phyloP scores from a whole-genome alignment of 2,329 filamentous ascomycete species.

The Colletotrichum sp. region DNA sequence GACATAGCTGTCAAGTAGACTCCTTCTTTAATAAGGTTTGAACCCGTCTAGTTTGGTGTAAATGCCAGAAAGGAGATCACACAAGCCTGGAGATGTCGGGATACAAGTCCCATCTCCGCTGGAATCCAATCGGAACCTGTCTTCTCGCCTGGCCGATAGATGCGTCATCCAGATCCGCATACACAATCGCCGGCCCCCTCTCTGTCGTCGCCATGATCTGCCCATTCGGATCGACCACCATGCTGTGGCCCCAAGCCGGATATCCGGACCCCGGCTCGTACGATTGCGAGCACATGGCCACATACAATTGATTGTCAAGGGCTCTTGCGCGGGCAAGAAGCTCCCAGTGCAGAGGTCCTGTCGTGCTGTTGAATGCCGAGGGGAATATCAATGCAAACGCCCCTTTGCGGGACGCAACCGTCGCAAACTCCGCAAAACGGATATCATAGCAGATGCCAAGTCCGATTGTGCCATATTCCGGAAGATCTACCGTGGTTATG shows the following conservation, averaged over 20 bases:
- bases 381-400: conserved; percentile 90
- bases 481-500: conserved; percentile 83
- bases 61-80: not conserved
- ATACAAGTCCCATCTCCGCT: conserved; percentile 94
- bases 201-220: conserved; percentile 77
- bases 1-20: rapidly evolving
- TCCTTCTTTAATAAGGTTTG: not conserved
- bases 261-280: conserved; percentile 79
- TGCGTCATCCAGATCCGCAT: conserved; percentile 71
- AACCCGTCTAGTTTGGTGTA: rapidly evolving
- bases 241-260: conserved; percentile 89
- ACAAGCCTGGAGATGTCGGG: conserved; percentile 74
- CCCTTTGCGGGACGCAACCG: conserved; percentile 83
- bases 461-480: conserved; percentile 85
- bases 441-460: conserved; percentile 98
- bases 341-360: conserved; percentile 90
- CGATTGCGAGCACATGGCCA: conserved; percentile 89
- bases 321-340: conserved; percentile 82
- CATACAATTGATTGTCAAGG: conserved; percentile 92
- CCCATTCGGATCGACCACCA: conserved; percentile 88
- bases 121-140: conserved; percentile 82
- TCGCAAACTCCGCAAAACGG: conserved; percentile 92
- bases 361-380: conserved; percentile 96
- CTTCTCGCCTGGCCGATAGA: conserved; percentile 77
- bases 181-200: conserved; percentile 77